Evolutionary conservation across 306 rosid species (phyloP).

Genomic region (Cucurbita pepo): DNA sequence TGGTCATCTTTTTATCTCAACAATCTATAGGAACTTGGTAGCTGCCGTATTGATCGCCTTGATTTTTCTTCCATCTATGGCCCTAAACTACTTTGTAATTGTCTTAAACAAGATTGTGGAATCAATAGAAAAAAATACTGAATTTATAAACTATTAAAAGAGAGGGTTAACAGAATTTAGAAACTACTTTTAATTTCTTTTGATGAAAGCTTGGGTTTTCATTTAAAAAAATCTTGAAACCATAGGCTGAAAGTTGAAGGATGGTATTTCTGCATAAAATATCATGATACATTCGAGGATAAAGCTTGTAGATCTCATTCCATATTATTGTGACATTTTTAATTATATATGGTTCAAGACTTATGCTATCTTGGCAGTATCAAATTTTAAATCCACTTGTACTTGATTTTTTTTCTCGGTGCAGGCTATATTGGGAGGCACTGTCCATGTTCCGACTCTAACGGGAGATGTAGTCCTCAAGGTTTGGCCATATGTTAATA

Average conservation of each 20-base stretch:
- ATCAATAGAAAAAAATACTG: not conserved
- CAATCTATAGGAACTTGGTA: not conserved
- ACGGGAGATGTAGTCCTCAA: slow-evolving; percentile 77
- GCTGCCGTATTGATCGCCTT: not conserved
- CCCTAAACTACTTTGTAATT: not conserved
- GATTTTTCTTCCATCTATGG: not conserved
- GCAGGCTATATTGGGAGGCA: slow-evolving; percentile 89
- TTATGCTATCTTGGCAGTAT: not conserved
- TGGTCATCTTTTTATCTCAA: not conserved
- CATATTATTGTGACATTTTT: not conserved
- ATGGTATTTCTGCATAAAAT: not conserved
- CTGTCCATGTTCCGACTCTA: slow-evolving; percentile 78
- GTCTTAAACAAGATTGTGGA: not conserved
- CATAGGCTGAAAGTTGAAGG: not conserved
- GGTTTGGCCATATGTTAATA: slow-evolving; percentile 29
- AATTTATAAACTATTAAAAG: not conserved
- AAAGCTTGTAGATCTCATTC: not conserved
- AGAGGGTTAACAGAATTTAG: not conserved
- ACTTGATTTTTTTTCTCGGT: not conserved
- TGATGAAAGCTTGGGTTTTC: not conserved
- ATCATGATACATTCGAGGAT: not conserved
- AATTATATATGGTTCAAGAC: not conserved
- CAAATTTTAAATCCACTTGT: not conserved
- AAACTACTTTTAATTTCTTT: not conserved
- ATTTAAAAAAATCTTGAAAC: not conserved